These are phyloP conservation scores for Phyllosticta ampelicida DNA, from an alignment of 2,329 filamentous ascomycete species.

Conservation along the genomic window DNA sequence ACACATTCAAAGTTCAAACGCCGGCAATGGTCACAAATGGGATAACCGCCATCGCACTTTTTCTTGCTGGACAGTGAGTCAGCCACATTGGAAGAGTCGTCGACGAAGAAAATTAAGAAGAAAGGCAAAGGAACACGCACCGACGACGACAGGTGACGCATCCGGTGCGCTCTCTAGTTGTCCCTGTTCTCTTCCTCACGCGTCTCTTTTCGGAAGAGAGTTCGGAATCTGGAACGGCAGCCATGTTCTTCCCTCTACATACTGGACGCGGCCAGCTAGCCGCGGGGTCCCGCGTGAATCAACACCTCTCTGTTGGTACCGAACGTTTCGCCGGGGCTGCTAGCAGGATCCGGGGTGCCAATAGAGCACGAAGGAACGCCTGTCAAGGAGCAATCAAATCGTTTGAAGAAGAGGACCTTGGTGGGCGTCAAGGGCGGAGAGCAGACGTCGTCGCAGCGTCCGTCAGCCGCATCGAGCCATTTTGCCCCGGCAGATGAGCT, in stretches of 20 bases:
- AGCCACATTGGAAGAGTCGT: not conserved
- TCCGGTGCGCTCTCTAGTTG: conserved; percentile 9
- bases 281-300: not conserved
- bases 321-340: not conserved
- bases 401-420: not conserved
- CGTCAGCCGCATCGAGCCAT: not conserved
- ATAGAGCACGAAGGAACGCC: not conserved
- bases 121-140: not conserved
- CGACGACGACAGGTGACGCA: conserved; percentile 10
- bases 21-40: conserved; percentile 9
- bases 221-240: conserved; percentile 1
- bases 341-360: not conserved
- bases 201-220: conserved; percentile 5
- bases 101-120: not conserved
- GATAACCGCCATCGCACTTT: conserved; percentile 9
- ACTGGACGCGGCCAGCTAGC: not conserved
- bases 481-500: not conserved
- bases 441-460: not conserved
- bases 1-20: conserved; percentile 10
- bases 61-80: conserved; percentile 5
- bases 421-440: not conserved
- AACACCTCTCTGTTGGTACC: not conserved
- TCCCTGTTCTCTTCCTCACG: conserved; percentile 9
- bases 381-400: not conserved
- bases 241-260: not conserved